Conservation (phyloP, 225 moss, liverwort and hornwort genomes). For the Polytrichum formosum region DNA sequence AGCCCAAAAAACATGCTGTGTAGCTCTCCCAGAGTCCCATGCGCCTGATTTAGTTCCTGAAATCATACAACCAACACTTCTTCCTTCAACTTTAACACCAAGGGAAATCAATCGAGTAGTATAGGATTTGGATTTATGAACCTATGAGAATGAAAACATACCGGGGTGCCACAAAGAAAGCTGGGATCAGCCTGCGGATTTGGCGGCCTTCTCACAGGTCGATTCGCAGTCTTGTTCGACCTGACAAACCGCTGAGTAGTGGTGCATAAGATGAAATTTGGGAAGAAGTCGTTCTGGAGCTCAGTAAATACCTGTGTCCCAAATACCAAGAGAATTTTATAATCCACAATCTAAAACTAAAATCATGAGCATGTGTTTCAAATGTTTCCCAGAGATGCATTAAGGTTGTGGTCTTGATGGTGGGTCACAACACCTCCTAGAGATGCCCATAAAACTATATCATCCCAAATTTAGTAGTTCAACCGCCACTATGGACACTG, state of each 20-base stretch:
- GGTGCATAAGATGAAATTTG: constrained; percentile 91
- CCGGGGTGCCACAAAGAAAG: constrained; percentile 88
- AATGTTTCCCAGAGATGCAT: too few relatives aligned
- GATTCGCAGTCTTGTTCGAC: constrained; percentile 58
- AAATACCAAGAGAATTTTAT: not conserved
- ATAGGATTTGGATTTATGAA: not conserved
- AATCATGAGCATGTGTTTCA: too few relatives aligned
- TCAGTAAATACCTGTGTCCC: constrained; percentile 70
- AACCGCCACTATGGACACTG: too few relatives aligned
- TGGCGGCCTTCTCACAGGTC: constrained; percentile 74
- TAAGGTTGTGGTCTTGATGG: too few relatives aligned
- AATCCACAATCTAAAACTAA: too few relatives aligned
- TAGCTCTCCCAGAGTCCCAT: constrained; percentile 77
- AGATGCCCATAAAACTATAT: too few relatives aligned
- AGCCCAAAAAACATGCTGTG: constrained; percentile 90
- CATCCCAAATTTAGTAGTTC: too few relatives aligned
- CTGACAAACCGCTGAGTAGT: constrained; percentile 91
- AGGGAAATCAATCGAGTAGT: not conserved
- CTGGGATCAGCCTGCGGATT: constrained; percentile 80
- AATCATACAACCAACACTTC: constrained; percentile 9
- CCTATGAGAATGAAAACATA: constrained; percentile 27
- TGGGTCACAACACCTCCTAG: too few relatives aligned
- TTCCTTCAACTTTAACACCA: constrained; percentile 1
- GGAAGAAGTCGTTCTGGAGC: constrained; percentile 90
- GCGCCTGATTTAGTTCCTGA: constrained; percentile 89